A percentile compares a stretch with the other conserved stretches of the same genome.
Evolutionary conservation across 2,329 filamentous ascomycete species (phyloP).

Genomic region (Kalaharituber pfeilii): DNA sequence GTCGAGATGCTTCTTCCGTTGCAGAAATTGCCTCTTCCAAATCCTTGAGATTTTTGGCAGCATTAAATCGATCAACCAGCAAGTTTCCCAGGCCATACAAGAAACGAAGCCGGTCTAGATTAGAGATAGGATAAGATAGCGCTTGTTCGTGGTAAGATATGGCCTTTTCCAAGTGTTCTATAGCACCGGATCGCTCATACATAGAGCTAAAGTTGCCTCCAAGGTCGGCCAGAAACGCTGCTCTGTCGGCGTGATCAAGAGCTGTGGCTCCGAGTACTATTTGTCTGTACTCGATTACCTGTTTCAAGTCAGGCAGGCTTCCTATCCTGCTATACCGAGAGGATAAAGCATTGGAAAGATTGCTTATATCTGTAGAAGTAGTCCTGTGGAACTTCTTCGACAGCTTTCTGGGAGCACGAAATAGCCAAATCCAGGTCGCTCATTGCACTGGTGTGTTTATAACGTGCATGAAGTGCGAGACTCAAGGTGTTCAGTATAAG

Average conservation of each 20-base stretch:
- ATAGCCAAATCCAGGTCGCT: not conserved
- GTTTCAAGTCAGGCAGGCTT: constrained; percentile 10
- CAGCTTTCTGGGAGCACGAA: not conserved
- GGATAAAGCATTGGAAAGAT: constrained; percentile 4
- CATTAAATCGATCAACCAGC: too few relatives aligned
- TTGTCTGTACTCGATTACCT: constrained; percentile 3
- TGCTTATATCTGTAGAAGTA: too few relatives aligned
- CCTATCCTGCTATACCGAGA: constrained; percentile 6
- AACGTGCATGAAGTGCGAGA: too few relatives aligned
- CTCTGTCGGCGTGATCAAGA: not conserved
- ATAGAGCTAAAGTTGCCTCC: not conserved
- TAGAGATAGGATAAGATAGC: too few relatives aligned
- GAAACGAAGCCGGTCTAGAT: too few relatives aligned
- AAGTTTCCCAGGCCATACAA: too few relatives aligned
- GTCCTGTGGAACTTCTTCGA: not conserved
- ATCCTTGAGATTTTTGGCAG: too few relatives aligned
- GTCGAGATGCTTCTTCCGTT: too few relatives aligned
- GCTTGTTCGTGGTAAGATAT: not conserved
- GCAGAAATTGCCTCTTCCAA: too few relatives aligned
- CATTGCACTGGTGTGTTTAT: not conserved
- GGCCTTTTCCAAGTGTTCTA: not conserved
- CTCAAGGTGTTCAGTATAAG: too few relatives aligned
- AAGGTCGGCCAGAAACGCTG: not conserved
- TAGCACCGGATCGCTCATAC: not conserved
- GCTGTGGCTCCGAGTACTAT: not conserved